These are phyloP conservation scores for carrot (Daucus carota) DNA, from an alignment of 129 eudicot genomes.

Conservation along the genomic window DNA sequence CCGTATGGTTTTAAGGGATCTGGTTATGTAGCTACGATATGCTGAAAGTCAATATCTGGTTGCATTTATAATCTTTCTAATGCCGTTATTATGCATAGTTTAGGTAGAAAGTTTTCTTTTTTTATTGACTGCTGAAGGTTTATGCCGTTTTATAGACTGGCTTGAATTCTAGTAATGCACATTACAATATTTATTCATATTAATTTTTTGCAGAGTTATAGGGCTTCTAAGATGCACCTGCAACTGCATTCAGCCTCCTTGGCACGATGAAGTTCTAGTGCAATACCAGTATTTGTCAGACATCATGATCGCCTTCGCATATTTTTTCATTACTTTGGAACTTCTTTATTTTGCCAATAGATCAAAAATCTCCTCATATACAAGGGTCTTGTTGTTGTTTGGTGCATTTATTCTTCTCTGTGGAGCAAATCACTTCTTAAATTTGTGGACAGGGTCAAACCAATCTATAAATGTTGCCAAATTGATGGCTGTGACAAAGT, in stretches of 20 bases:
- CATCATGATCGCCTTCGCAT: constrained; percentile 50
- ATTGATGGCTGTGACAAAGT: constrained; percentile 45
- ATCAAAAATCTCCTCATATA: constrained; percentile 45
- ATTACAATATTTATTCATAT: background rate
- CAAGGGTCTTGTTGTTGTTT: constrained; percentile 52
- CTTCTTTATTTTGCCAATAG: constrained; percentile 52
- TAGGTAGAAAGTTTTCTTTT: background rate
- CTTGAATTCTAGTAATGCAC: background rate
- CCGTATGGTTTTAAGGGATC: too few relatives aligned
- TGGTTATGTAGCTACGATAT: too few relatives aligned
- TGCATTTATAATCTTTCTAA: too few relatives aligned
- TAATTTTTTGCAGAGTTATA: constrained; percentile 18
- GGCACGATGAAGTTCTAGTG: constrained; percentile 46
- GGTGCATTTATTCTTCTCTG: constrained; percentile 53
- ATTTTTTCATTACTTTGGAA: constrained; percentile 53
- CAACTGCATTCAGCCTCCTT: constrained; percentile 43
- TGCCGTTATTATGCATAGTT: background rate
- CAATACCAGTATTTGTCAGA: constrained; percentile 53
- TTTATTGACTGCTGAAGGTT: background rate
- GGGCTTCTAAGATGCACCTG: constrained; percentile 43
- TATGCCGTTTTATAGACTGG: background rate
- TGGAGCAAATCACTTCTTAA: constrained; percentile 49
- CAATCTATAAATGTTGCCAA: constrained; percentile 50
- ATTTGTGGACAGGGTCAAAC: constrained; percentile 37
- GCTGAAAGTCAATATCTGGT: too few relatives aligned